Conservation (phyloP, 768 basidiomycete genomes). For the Paxillus ammoniavirescens region DNA sequence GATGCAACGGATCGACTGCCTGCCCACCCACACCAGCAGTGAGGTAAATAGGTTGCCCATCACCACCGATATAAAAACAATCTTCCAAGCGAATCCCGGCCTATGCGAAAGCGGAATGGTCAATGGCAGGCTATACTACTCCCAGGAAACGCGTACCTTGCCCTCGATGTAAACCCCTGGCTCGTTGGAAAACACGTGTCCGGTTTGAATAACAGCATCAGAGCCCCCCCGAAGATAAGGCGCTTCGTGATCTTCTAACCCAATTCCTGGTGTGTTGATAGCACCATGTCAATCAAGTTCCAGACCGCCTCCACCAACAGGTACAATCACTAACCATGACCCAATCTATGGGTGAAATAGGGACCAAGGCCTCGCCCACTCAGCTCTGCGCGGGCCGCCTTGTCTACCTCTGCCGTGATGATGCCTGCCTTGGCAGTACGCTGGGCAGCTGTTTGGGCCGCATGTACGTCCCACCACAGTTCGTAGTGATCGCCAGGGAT, state of each 20-base stretch:
- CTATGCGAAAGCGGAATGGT: constrained; percentile 32
- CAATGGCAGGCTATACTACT: not conserved
- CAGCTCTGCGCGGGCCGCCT: constrained; percentile 56
- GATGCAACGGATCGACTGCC: constrained; percentile 38
- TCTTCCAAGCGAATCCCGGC: constrained; percentile 83
- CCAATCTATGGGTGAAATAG: constrained; percentile 80
- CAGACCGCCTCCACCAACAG: constrained; percentile 5
- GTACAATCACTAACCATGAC: constrained; percentile 56
- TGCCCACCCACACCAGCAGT: constrained; percentile 66
- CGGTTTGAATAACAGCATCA: constrained; percentile 50
- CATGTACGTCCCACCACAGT: constrained; percentile 65
- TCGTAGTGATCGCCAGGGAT: constrained; percentile 51
- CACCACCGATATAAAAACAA: constrained; percentile 65
- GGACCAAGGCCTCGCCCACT: constrained; percentile 40
- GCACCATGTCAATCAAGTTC: constrained; percentile 12
- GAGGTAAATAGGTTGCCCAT: constrained; percentile 55
- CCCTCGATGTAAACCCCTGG: constrained; percentile 76
- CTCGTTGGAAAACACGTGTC: constrained; percentile 82
- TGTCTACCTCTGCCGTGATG: constrained; percentile 56
- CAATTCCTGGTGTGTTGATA: constrained; percentile 57
- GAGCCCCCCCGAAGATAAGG: constrained; percentile 80
- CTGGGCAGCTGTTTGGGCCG: constrained; percentile 61
- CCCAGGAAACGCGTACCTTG: constrained; percentile 40
- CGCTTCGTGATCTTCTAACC: constrained; percentile 78
- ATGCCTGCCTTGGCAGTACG: constrained; percentile 45